Conservation (phyloP, 2,329 filamentous ascomycete genomes). For the Claviceps sp. region DNA sequence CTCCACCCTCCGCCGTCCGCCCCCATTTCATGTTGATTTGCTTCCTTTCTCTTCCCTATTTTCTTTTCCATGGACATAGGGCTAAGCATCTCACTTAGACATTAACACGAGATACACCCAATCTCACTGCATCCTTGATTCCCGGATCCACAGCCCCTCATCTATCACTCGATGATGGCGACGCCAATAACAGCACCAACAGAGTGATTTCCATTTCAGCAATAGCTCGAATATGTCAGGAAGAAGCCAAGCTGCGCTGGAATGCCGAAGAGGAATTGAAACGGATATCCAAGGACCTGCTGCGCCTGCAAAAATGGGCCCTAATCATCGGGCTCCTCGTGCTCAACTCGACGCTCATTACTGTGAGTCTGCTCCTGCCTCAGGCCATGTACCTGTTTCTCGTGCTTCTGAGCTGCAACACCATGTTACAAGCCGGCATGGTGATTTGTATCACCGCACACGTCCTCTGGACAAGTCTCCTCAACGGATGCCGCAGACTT, state of each 20-base stretch:
- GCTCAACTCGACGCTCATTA: slow-evolving; percentile 24
- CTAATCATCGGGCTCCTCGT: slow-evolving; percentile 21
- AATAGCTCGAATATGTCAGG: slow-evolving; percentile 22
- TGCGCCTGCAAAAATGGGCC: slow-evolving; percentile 25
- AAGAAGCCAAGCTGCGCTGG: slow-evolving; percentile 27
- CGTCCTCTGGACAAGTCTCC: slow-evolving; percentile 16
- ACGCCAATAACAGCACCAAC: slow-evolving; percentile 7
- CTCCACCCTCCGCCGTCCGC: neutral
- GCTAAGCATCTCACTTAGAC: slow-evolving; percentile 13
- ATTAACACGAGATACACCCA: slow-evolving; percentile 13
- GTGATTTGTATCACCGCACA: slow-evolving; percentile 24
- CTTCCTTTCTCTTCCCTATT: neutral
- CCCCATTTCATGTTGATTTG: neutral
- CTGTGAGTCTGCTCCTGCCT: slow-evolving; percentile 22
- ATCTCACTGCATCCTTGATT: slow-evolving; percentile 14
- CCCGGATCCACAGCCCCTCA: slow-evolving; percentile 14
- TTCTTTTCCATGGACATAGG: neutral
- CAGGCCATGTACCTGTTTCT: slow-evolving; percentile 31
- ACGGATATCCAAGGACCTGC: slow-evolving; percentile 22
- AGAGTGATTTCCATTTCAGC: slow-evolving; percentile 14
- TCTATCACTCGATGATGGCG: slow-evolving; percentile 11
- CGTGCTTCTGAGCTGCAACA: slow-evolving; percentile 31
- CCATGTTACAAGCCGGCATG: slow-evolving; percentile 28
- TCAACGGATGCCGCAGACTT: slow-evolving; percentile 14
- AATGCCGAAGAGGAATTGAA: slow-evolving; percentile 26